Evolutionary conservation across 2,329 filamentous ascomycete species (phyloP).

Genomic region (Hymenoscyphus fructigenus): DNA sequence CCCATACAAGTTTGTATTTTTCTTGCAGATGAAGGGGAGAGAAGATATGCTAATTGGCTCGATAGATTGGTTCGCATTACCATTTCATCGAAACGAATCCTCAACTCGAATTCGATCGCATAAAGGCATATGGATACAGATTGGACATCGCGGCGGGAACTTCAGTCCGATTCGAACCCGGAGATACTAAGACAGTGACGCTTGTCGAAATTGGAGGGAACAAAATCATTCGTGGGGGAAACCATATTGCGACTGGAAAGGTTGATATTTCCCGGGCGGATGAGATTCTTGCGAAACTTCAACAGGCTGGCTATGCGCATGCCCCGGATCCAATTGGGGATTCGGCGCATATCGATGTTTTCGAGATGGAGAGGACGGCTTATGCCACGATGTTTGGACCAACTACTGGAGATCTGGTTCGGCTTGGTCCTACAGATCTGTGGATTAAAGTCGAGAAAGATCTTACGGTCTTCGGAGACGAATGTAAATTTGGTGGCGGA

Average conservation of each 20-base stretch:
- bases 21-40: background rate
- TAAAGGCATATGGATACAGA: conserved; percentile 77
- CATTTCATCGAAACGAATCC: conserved; percentile 97
- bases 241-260: conserved; percentile 70
- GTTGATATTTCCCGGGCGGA: conserved; percentile 64
- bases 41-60: conserved; percentile 12
- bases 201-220: conserved; percentile 85
- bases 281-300: conserved; percentile 66
- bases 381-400: conserved; percentile 92
- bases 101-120: conserved; percentile 82
- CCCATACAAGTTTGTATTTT: conserved; percentile 63
- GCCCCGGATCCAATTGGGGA: conserved; percentile 59
- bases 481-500: conserved; percentile 92
- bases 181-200: conserved; percentile 85
- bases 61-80: conserved; percentile 81
- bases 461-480: conserved; percentile 80
- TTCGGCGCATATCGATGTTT: conserved; percentile 56
- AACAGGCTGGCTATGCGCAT: conserved; percentile 76
- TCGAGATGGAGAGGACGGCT: conserved; percentile 71
- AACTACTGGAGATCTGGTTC: conserved; percentile 81
- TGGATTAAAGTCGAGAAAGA: conserved; percentile 92
- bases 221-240: conserved; percentile 80
- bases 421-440: conserved; percentile 79
- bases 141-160: conserved; percentile 91
- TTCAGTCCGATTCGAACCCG: conserved; percentile 90